Conservation (phyloP, 306 rosid species). For the Benincasa hispida region DNA sequence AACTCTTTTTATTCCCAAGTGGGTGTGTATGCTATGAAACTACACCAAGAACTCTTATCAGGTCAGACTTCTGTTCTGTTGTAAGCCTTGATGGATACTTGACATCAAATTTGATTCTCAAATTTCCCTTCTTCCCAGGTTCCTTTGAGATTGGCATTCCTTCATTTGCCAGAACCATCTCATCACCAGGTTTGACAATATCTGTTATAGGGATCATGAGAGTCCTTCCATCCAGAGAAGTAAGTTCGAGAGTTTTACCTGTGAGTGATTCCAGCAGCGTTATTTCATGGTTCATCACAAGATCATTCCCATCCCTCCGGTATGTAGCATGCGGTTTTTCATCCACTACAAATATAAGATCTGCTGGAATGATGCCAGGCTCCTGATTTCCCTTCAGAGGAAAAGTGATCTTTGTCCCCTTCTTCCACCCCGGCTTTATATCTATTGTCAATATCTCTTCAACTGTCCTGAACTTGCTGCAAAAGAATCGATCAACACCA, state of each 20-base stretch:
- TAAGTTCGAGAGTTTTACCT: constrained; percentile 55
- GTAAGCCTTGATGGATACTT: constrained; percentile 72
- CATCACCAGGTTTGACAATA: constrained; percentile 64
- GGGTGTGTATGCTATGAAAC: constrained; percentile 25
- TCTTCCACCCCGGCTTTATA: constrained; percentile 93
- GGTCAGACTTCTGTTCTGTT: constrained; percentile 66
- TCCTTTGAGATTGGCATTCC: constrained; percentile 95
- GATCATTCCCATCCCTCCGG: constrained; percentile 78
- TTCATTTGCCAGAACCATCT: constrained; percentile 50
- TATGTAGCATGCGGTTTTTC: constrained; percentile 81
- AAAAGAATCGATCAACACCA: constrained; percentile 22
- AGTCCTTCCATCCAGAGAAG: constrained; percentile 67
- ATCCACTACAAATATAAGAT: constrained; percentile 68
- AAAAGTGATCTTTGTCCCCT: constrained; percentile 87
- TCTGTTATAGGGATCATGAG: constrained; percentile 43
- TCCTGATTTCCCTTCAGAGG: constrained; percentile 87
- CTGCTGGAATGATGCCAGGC: constrained; percentile 76
- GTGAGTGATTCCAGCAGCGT: constrained; percentile 88
- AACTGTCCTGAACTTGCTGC: constrained; percentile 43
- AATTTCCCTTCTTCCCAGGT: constrained; percentile 74
- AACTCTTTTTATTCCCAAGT: constrained; percentile 14
- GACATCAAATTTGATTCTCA: constrained; percentile 69
- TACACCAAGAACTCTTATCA: constrained; percentile 72
- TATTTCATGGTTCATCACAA: constrained; percentile 65
- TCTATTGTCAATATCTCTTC: constrained; percentile 91